Evolutionary conservation across 2,329 filamentous ascomycete species (phyloP), one percentile per base, ranked within the genome.

Genomic region (Hymenoscyphus fructigenus): DNA sequence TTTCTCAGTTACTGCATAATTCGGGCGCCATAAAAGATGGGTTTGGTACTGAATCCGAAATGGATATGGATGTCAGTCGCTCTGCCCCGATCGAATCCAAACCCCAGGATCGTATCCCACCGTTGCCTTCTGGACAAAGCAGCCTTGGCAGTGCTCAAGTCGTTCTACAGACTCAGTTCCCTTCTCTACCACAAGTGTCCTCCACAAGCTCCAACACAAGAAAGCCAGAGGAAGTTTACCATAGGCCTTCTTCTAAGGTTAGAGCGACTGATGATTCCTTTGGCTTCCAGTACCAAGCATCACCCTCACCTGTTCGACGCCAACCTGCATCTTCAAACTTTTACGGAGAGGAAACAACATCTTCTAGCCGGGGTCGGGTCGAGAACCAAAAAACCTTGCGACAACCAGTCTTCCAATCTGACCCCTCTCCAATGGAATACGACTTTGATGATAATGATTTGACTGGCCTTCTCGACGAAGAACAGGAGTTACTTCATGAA

Each of bases 11-110:
- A 23, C 63, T 76, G 60, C 66, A 71, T 55, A 32, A 26, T 20
- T 73, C 73, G 20, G 74, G 72, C 9, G 74, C 71, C n/a, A 63
- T 74, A 17, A 66, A 67, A 7, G 72, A 73, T 65, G 73, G 70
- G 0, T 75, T 72, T 66, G 74, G 71, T 5, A 69, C 69, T 26
- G 69, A 57, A 17, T 36, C 41, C 17, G 61, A 61, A n/a, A 14
- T 55, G 17, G 62, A 66, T 5, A 36, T 28, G n/a, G 12, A 26
- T 14, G 17, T 32, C 29, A 44, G 41, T 57, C 47, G 50, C 10
- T 34, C 47, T 10, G 57, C 41, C 10, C 50, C 63, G 7, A 62
- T 53, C 0, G 70, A 63, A 20, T 28, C 34, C 23, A 71, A 66
- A 23, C n/a, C 23, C n/a, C 47, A 50, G 5, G 69, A 70, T 10